Base-by-base conservation (phyloP, 75 land plant species). In the Pinus tabuliformis region DNA sequence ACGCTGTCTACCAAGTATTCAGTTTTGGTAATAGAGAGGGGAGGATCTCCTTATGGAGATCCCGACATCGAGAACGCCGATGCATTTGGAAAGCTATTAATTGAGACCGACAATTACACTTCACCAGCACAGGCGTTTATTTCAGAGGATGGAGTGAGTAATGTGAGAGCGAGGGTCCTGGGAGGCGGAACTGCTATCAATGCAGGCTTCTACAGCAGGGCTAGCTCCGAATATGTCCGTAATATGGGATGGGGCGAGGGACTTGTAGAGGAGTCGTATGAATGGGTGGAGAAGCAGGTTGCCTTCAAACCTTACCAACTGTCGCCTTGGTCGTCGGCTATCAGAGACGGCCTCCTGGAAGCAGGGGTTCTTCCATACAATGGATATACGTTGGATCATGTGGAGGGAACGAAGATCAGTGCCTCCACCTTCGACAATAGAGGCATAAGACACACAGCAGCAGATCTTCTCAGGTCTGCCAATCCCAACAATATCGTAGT, bases 151-250 rank as follows among this genome's bases (percentile, higher is more conserved):
- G 45, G 45, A 42, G 45, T 42, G 45, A 42, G 45, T 5, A 42
- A 42, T 6, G 45, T 5, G 5, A 42, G 45, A 42, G 45, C 45
- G 6, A 42, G 45, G n/a, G 84, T 78, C 16, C 82, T 78, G 15
- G 84, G 84, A 20, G 84, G 81, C 16, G 82, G 84, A 20, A 79
- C 73, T 33, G 75, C 71, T 57, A 33, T 83, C 42, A 79, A 83
- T 17, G 84, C 81, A 0, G 84, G 84, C 3, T 83, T 83, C 63
- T 83, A 81, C 78, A 75, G 75, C 3, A 73, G 75, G 45, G 77
- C 84, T 1, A 72, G 77, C 58, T 64, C 81, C 3, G 77, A 70
- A 60, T 79, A 52, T 18, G 59, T 83, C 15, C 14, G 70, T 5
- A 30, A 36, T 3, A 37, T 52, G 2, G 78, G 81, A 16, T 79